Conservation (phyloP, 148 eudicot species). For the Drosera capensis region DNA sequence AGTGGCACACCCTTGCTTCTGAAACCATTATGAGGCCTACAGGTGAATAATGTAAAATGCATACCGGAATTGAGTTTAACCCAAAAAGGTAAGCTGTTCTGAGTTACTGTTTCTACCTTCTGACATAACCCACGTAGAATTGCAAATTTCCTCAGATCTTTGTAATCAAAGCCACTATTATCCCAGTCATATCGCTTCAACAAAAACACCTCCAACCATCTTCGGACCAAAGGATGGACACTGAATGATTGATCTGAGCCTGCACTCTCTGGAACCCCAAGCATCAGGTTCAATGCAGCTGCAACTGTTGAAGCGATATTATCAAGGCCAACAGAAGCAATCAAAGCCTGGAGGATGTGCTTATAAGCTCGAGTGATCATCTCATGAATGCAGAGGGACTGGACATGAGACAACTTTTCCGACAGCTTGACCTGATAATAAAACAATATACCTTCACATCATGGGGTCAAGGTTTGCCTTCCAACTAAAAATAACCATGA, state of each 20-base stretch:
- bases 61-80: too few species aligned
- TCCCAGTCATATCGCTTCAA: slow-evolving; percentile 88
- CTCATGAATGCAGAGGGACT: not conserved
- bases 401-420: not conserved
- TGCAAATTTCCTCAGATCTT: slow-evolving; percentile 84
- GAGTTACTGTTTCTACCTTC: slow-evolving; percentile 37
- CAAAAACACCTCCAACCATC: slow-evolving; percentile 75
- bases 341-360: slow-evolving; percentile 38
- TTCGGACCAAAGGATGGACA: slow-evolving; percentile 51
- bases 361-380: not conserved
- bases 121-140: slow-evolving; percentile 93
- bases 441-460: not conserved
- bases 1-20: too few species aligned
- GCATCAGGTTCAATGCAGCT: slow-evolving; percentile 74
- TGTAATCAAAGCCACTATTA: slow-evolving; percentile 50
- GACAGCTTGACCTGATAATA: slow-evolving; percentile 28
- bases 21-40: too few species aligned
- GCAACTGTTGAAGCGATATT: slow-evolving; percentile 32
- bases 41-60: too few species aligned
- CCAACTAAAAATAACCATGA: too few species aligned
- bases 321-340: slow-evolving; percentile 55
- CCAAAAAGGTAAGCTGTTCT: too few species aligned
- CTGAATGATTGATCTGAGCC: slow-evolving; percentile 23
- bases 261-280: slow-evolving; percentile 4
- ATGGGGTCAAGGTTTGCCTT: not conserved